A percentile compares a stretch with the other conserved stretches of the same genome.
These are phyloP conservation scores for Globisporangium radiosum DNA, from an alignment of 352 stramenopile genomes.

Conservation along the genomic window DNA sequence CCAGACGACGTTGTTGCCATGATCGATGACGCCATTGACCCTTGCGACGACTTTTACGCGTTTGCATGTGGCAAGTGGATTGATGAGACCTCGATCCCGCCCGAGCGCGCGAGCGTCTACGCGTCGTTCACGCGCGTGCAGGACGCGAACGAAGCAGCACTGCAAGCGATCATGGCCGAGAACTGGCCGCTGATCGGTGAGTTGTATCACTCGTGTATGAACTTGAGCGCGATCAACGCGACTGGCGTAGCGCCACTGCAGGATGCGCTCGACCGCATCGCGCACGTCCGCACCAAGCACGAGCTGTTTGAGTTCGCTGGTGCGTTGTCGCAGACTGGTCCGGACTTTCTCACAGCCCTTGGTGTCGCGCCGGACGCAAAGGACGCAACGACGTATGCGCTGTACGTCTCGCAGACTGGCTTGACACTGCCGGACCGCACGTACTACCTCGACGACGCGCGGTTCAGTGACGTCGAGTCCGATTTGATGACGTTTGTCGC, in stretches of 20 bases:
- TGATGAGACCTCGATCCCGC: slow-evolving; percentile 20
- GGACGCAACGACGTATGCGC: slow-evolving; percentile 72
- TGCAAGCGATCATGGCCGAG: slow-evolving; percentile 22
- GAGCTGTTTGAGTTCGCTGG: slow-evolving; percentile 50
- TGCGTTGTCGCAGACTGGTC: slow-evolving; percentile 38
- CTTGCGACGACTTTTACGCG: slow-evolving; percentile 31
- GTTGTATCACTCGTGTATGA: slow-evolving; percentile 60
- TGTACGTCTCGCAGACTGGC: slow-evolving; percentile 78
- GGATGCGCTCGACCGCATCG: slow-evolving; percentile 30
- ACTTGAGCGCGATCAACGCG: slow-evolving; percentile 42
- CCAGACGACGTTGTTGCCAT: slow-evolving; percentile 16
- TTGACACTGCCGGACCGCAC: slow-evolving; percentile 86
- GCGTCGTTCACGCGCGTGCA: slow-evolving; percentile 20
- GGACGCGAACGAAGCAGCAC: slow-evolving; percentile 22
- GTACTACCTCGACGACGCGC: slow-evolving; percentile 89
- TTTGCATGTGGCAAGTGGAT: slow-evolving; percentile 27
- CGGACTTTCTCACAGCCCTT: slow-evolving; percentile 80
- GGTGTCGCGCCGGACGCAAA: slow-evolving; percentile 72
- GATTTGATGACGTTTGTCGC: slow-evolving; percentile 77
- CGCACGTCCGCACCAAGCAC: slow-evolving; percentile 19
- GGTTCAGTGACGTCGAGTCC: slow-evolving; percentile 67
- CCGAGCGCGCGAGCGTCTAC: slow-evolving; percentile 19
- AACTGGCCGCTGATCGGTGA: slow-evolving; percentile 54
- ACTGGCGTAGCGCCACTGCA: slow-evolving; percentile 29
- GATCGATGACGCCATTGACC: slow-evolving; percentile 19